Evolutionary conservation across 352 stramenopile genomes (phyloP), one percentile per base, ranked within the genome.

Genomic region (Phytopythium montanum): DNA sequence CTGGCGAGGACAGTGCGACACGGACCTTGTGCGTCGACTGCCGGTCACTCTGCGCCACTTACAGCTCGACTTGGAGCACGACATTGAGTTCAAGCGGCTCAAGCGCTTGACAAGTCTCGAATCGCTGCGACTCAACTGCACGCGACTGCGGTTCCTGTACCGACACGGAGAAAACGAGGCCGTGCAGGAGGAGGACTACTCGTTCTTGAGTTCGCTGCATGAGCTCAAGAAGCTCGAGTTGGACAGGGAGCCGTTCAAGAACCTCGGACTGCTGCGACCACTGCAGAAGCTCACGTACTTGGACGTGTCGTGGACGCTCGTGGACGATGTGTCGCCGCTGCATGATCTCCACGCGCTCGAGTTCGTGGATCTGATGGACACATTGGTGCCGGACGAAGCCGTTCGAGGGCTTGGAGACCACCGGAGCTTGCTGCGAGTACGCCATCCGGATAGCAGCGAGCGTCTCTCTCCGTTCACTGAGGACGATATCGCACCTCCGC

Each of bases 151-250:
- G 7, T 50, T 50, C 42, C 42, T 50, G 9, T 50, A 29, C 21
- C 42, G 21, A 2, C 42, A 21, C 28, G 42, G 42, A 13, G 2
- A n/a, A 14, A 46, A 8, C 6, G 39, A 46, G 39, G 16, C 14
- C 0, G 39, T 46, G 39, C 39, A 46, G 19, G 39, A 46, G 39
- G 39, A 46, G 19, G 39, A 25, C 19, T 46, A 46, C 39, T 46
- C 39, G 19, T 46, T 46, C 19, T 21, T 46, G 39, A 46, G 39
- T 10, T 18, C 39, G 18, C 16, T n/a, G 1, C 36, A 42, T 45
- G 39, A 45, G 7, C 21, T 49, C 42, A 49, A 49, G 42, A 49
- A 26, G 42, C n/a, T 49, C 21, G 42, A 48, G n/a, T n/a, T 48
- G n/a, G n/a, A 48, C 7, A n/a, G n/a, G 0, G 42, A 49, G 7